These are phyloP conservation scores for Powellomyces hirtus DNA, from an alignment of 192 early-diverging fungal species.

Conservation along the genomic window DNA sequence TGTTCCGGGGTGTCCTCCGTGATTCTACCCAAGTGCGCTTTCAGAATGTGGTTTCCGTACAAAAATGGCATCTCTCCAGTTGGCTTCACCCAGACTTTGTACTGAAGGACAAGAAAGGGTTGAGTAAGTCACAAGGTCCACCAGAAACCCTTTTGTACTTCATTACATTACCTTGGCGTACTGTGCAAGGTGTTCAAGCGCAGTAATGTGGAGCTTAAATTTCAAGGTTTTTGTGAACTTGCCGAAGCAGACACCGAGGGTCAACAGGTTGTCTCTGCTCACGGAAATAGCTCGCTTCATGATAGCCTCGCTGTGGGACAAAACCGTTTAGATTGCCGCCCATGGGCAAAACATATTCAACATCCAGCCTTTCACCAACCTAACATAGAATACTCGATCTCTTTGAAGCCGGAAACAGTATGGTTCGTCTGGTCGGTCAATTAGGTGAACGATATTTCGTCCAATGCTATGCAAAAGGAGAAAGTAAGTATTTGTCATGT, in stretches of 20 bases:
- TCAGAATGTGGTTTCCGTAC: constrained; percentile 97
- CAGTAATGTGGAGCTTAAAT: constrained; percentile 93
- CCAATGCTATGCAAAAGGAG: constrained; percentile 66
- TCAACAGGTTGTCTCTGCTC: constrained; percentile 81
- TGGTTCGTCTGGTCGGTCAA: constrained; percentile 93
- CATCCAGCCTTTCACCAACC: constrained; percentile 54
- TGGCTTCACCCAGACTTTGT: constrained; percentile 99
- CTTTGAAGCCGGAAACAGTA: constrained; percentile 95
- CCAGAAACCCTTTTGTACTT: too few species aligned
- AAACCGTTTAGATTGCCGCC: too few species aligned
- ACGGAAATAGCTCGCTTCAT: constrained; percentile 85
- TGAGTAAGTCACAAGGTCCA: not conserved
- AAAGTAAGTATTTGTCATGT: not conserved
- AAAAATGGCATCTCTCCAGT: constrained; percentile 99
- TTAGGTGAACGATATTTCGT: constrained; percentile 90
- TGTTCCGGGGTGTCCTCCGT: constrained; percentile 99
- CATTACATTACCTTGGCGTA: constrained; percentile 83
- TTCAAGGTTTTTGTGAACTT: constrained; percentile 98
- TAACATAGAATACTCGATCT: constrained; percentile 96
- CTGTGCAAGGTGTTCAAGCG: constrained; percentile 87
- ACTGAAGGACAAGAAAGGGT: constrained; percentile 43
- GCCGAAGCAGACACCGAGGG: constrained; percentile 96
- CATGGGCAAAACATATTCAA: too few species aligned
- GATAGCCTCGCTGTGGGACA: constrained; percentile 68
- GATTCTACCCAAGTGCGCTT: constrained; percentile 94